Base-by-base conservation (phyloP, 2,329 filamentous ascomycete species). In the Colletotrichum nymphaeae region DNA sequence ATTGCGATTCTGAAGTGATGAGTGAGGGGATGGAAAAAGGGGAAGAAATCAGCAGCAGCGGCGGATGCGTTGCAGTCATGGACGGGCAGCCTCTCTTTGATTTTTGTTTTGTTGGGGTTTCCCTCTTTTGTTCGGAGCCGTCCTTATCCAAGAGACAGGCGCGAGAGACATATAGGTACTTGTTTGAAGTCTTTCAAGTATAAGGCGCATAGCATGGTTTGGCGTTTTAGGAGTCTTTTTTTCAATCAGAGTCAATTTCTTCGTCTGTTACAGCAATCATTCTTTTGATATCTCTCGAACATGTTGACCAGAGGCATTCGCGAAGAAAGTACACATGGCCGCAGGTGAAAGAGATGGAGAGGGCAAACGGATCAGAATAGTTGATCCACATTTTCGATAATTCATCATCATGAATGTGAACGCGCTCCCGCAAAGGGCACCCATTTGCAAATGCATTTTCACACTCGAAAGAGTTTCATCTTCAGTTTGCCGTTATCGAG, bases 1-100 rank as follows among this genome's bases (percentile, higher is more conserved):
- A 97, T 98, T 84, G 90, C 93, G 28, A 90, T 97, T 58, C 81
- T 95, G 83, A 97, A 97, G 84, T 95, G 83, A 82, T 77, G 24
- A 46, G 64, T 7, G 19, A 3, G 28, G 14, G 14, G 12, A 3
- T 7, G 16, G 7, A 58, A 26, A 35, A 24, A 46, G 22, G 19
- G 14, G 7, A 37, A 30, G n/a, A 32, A 19, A 12, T 30, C 57
- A 5, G 22, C 28, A 35, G 32, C 32, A 28, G 52, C 57, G 9
- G 30, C 30, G 12, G 35, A 42, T 16, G 30, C 22, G 24, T 14
- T 32, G 28, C n/a, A 12, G 35, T 24, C 37, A 42, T 42, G 37
- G 16, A 42, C 37, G 53, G 24, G n/a, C 24, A 14, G 3, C 46
- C 5, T 52, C 35, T 24, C 32, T 9, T 14, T 37, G 28, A 9